Evolutionary conservation across 345 rosid species (phyloP).

Genomic region (Lumnitzera racemosa): DNA sequence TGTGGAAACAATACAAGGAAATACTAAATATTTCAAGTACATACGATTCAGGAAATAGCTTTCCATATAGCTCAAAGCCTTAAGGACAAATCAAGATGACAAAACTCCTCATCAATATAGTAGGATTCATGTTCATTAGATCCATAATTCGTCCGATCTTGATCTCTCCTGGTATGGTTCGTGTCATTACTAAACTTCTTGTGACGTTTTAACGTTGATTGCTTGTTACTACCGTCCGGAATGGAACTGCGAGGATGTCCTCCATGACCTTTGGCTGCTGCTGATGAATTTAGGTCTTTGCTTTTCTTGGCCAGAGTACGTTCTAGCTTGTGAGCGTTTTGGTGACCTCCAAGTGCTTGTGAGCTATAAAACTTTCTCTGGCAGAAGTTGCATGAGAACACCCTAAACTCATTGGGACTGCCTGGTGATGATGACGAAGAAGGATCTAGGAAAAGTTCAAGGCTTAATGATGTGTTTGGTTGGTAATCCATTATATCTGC

Average conservation of each 20-base stretch:
- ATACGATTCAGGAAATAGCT: no score
- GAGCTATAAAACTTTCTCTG: constrained; percentile 83
- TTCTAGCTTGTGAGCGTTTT: constrained; percentile 88
- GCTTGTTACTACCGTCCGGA: constrained; percentile 18
- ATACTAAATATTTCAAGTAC: no score
- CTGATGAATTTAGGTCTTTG: constrained; percentile 36
- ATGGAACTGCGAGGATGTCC: neutral
- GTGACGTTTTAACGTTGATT: constrained; percentile 24
- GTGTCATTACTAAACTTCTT: constrained; percentile 14
- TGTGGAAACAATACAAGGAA: no score
- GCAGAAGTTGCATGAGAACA: constrained; percentile 82
- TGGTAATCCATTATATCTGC: constrained; percentile 45
- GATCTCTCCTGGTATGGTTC: constrained; percentile 17
- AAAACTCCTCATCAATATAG: constrained; percentile 45
- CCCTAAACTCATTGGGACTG: constrained; percentile 12
- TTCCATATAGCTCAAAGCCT: constrained; percentile 35
- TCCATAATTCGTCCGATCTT: constrained; percentile 15
- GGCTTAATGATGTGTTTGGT: constrained; percentile 67
- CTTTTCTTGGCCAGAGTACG: constrained; percentile 85
- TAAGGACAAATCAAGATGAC: constrained; percentile 71
- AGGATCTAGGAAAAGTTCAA: constrained; percentile 53
- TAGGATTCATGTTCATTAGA: constrained; percentile 20
- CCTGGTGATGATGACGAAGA: constrained; percentile 41
- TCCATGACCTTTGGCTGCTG: neutral
- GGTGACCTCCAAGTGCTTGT: constrained; percentile 95